Conservation (phyloP, 306 rosid genomes). For the Prunus davidiana region DNA sequence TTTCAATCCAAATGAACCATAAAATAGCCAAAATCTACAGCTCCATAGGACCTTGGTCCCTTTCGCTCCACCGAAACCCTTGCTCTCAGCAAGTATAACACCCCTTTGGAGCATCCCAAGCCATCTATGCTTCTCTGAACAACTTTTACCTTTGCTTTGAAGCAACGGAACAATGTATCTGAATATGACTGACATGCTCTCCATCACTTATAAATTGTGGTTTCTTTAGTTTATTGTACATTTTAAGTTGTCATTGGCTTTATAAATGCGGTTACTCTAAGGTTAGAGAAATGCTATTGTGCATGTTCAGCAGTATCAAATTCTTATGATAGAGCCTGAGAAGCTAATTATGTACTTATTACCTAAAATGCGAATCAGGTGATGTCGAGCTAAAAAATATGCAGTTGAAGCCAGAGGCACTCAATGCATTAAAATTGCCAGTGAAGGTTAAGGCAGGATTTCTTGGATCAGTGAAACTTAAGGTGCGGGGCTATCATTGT, state of each 20-base stretch:
- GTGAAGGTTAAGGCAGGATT: constrained; percentile 99
- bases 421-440: constrained; percentile 89
- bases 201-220: not conserved
- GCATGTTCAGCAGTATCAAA: not conserved
- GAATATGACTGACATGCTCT: not conserved
- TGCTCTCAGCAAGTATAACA: not conserved
- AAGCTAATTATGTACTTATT: not conserved
- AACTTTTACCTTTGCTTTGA: not conserved
- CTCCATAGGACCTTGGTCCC: not conserved
- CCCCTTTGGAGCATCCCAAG: no score
- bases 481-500: constrained; percentile 48
- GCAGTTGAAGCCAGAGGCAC: constrained; percentile 99
- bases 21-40: not conserved
- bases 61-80: not conserved
- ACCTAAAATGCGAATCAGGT: constrained; percentile 50
- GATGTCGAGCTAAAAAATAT: constrained; percentile 97
- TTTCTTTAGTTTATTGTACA: not conserved
- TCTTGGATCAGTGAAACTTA: constrained; percentile 96
- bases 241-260: not conserved
- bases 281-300: not conserved
- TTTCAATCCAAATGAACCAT: not conserved
- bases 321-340: not conserved
- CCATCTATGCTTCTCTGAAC: no score
- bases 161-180: not conserved
- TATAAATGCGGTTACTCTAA: not conserved